Evolutionary conservation across 139 green algal genomes (phyloP), one percentile per base, ranked within the genome.

Genomic region (Astrephomene gubernaculifera): DNA sequence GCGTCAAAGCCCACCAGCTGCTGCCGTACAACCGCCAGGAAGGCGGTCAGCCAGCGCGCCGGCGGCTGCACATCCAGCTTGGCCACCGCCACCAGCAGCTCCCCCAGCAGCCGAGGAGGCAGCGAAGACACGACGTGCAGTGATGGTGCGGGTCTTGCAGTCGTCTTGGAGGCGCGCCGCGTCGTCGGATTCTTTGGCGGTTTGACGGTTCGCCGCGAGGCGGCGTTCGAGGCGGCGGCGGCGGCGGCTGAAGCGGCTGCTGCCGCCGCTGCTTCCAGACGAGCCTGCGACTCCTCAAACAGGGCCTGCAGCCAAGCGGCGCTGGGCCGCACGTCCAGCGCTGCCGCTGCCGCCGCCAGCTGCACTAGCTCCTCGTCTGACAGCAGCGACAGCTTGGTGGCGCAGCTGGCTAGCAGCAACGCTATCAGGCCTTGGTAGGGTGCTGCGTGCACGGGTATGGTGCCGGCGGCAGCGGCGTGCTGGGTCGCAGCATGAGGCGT

Each of bases 341-440:
- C 38, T 25, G 60, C 36, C 36, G 49, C 9, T 1, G 57, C 60
- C 17, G 36, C 41, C 60, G 64, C 38, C 31, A 83, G n/a, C 8
- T 41, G 60, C 38, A 83, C 76, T 60, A 83, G 76, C 41, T 45
- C 60, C 8, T 63, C 53, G 22, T 57, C 41, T 2, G 39, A 29
- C 60, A 83, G 76, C 76, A 83, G 76, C 39, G 76, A 72, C 60
- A 83, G 60, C 41, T 72, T 72, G 27, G 76, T 83, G 41, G 41
- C 38, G 60, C 29, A 44, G 27, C 31, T 29, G 0, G 39, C 5
- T 10, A 83, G 76, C n/a, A 83, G 76, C 39, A 19, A 17, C 41
- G 61, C 60, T 41, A 83, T 41, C 3, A 83, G 76, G 12, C 1
- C 7, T n/a, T 35, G 38, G 39, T 45, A 41, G n/a, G n/a, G n/a